These are phyloP conservation scores for Aureobasidium uvarum DNA, from an alignment of 2,329 filamentous ascomycete genomes.

Conservation along the genomic window DNA sequence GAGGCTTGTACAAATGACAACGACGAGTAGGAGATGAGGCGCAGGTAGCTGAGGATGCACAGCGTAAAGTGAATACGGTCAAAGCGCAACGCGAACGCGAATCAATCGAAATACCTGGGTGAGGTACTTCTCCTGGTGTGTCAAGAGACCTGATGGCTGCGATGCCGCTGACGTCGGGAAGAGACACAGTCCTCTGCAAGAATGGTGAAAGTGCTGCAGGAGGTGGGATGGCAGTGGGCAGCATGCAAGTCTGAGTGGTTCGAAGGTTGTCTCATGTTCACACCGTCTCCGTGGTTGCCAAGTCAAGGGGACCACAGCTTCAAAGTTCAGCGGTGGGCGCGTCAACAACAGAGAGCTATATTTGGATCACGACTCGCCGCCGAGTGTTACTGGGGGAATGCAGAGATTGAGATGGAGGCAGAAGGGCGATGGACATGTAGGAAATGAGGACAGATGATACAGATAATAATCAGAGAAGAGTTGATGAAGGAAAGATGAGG, in stretches of 20 bases:
- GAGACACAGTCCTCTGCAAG: not conserved
- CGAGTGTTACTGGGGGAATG: constrained; percentile 6
- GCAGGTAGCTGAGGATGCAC: constrained; percentile 1
- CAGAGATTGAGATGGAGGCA: constrained; percentile 5
- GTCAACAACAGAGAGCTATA: constrained; percentile 7
- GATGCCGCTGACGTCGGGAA: not conserved
- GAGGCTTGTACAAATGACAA: not conserved
- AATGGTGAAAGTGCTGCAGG: not conserved
- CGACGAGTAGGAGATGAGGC: constrained; percentile 8
- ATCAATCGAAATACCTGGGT: not conserved
- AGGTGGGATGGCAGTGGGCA: not conserved
- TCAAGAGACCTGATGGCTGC: not conserved
- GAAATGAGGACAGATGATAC: not conserved
- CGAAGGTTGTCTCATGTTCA: constrained; percentile 8
- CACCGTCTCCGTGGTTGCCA: not conserved
- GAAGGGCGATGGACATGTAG: not conserved
- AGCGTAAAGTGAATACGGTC: constrained; percentile 6
- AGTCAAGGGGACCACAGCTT: constrained; percentile 4
- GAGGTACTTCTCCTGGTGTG: not conserved
- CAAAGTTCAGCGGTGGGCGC: not conserved
- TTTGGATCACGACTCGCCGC: constrained; percentile 4
- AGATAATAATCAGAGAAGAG: not conserved
- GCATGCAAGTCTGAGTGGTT: not conserved
- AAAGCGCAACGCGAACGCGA: not conserved
- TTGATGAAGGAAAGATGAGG: not conserved